Evolutionary conservation across 345 rosid species (phyloP), one percentile per base, ranked within the genome.

Genomic region (Eucalyptus leucophloia): DNA sequence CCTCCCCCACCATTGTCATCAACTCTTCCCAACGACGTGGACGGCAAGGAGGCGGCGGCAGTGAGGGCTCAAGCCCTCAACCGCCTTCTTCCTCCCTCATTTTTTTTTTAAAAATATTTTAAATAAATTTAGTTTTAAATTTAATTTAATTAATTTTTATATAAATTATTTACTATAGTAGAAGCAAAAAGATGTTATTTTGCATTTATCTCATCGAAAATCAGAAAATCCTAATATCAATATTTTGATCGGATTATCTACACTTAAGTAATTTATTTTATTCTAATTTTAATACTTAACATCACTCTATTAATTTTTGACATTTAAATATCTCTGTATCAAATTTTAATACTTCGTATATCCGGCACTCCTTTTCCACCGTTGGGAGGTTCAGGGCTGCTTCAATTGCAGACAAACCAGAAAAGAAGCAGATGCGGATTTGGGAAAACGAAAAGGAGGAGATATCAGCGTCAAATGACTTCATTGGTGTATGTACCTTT

Each of bases 331-430:
- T 53, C 0, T 4, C 2, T 0, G 4, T 53, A 0, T 53, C 26
- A 53, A 53, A 0, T 53, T 4, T 53, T 53, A 53, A 21, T 21
- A 4, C 5, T 53, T 53, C 7, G 7, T 49, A 50, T 50, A 15
- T 50, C 7, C 2, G 1, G 2, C 58, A 53, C 58, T 4, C 26
- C 4, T 53, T 53, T 53, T 53, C 98, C 99, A 90, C 96, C 95
- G 91, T 96, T 96, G 88, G 96, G 96, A 93, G 6, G 97, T 95
- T 56, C 96, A 96, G 56, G 98, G 98, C 99, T 95, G 94, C 51
- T 82, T 8, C 92, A 86, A 69, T 82, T 42, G 50, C 44, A 65
- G 87, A 58, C 87, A 23, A 54, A 81, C 30, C 7, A 86, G 24
- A 13, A 19, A 53, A 21, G 3, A 5, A 19, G 26, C 58, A 53